phyloP scores from a whole-genome alignment of 2,329 filamentous ascomycete species.

The Fusarium sp. region DNA sequence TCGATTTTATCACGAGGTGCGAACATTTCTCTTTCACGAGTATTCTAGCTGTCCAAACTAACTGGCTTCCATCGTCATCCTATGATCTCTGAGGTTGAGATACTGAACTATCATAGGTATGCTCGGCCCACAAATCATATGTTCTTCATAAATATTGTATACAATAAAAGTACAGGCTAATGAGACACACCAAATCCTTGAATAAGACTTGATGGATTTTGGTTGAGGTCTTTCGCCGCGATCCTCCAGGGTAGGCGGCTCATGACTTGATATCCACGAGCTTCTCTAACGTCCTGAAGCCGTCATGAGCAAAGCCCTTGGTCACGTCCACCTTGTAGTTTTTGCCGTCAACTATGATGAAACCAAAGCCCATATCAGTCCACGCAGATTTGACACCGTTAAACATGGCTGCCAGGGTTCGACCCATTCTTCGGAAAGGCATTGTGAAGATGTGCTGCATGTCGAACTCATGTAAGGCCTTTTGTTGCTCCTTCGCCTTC shows the following conservation, averaged over 20 bases:
- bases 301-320: constrained; percentile 66
- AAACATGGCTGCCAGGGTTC: constrained; percentile 54
- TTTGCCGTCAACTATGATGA: constrained; percentile 57
- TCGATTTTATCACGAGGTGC: constrained; percentile 25
- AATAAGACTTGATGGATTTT: not conserved
- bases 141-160: constrained; percentile 13
- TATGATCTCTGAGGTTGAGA: not conserved
- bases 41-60: not conserved
- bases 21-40: not conserved
- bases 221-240: not conserved
- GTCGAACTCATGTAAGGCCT: constrained; percentile 59
- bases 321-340: constrained; percentile 67
- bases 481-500: constrained; percentile 50
- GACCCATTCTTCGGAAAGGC: constrained; percentile 62
- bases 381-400: constrained; percentile 59
- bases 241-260: not conserved
- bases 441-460: constrained; percentile 64
- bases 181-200: not conserved
- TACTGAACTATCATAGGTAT: not conserved
- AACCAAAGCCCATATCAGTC: constrained; percentile 65
- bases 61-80: not conserved
- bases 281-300: constrained; percentile 66
- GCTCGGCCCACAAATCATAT: not conserved
- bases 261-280: constrained; percentile 52
- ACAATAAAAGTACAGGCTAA: constrained; percentile 37